A percentile compares a stretch with the other conserved stretches of the same genome.
Conservation (phyloP, 129 eudicot species). For the Artemisia tridentata region DNA sequence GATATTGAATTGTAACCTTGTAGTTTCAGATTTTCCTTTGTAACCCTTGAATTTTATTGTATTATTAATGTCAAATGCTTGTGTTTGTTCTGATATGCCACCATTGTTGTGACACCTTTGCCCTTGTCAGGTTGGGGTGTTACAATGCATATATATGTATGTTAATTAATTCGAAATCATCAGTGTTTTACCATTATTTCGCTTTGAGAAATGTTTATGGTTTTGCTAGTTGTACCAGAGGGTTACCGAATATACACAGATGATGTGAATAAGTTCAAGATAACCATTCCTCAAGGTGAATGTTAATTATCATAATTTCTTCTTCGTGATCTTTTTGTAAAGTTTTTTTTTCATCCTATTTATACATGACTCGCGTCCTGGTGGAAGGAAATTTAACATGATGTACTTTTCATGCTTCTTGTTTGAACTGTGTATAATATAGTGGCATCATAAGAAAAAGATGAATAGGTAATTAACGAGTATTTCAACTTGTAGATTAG, state of each 20-base stretch:
- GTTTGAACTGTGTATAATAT: background rate
- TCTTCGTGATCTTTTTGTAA: too few species aligned
- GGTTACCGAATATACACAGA: slow-evolving; percentile 70
- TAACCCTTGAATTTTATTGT: too few species aligned
- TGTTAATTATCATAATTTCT: background rate
- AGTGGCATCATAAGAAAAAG: background rate
- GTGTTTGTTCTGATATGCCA: too few species aligned
- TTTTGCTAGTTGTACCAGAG: slow-evolving; percentile 38
- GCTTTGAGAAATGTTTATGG: background rate
- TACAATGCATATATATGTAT: too few species aligned
- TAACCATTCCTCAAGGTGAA: slow-evolving; percentile 77
- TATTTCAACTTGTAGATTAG: slow-evolving; percentile 69
- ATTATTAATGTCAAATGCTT: too few species aligned
- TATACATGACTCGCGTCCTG: too few species aligned
- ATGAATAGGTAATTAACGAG: background rate
- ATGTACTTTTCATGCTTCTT: background rate
- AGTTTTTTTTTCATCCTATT: background rate
- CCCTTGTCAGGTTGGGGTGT: too few species aligned
- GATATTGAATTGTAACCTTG: too few species aligned
- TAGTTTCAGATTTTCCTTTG: too few species aligned
- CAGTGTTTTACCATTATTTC: slow-evolving; percentile 5
- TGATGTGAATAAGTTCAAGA: slow-evolving; percentile 89
- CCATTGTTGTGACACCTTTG: too few species aligned
- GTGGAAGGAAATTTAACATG: background rate
- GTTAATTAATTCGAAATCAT: background rate